Base-by-base conservation (phyloP, 169 alveolate genomes). In the Plasmodium knowlesi region DNA sequence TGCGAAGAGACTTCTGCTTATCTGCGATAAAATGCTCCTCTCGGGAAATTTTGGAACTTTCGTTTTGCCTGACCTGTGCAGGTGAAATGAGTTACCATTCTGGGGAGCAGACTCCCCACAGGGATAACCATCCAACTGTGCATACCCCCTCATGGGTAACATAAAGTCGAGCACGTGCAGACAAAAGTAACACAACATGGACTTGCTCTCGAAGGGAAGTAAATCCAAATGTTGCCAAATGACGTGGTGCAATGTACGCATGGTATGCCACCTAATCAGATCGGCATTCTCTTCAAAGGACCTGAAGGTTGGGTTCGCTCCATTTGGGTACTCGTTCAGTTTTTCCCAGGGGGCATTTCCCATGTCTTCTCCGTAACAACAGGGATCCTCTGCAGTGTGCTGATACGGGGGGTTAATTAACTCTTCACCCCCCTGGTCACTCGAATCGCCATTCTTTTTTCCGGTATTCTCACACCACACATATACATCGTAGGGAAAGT, bases 151-250 rank as follows among this genome's bases (percentile, higher is more conserved):
- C 71, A 79, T 32, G 6, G 90, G 90, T 5, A 4, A 89, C 25
- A 79, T 19, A 14, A 61, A 80, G 30, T 79, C 57, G 16, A 74
- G 83, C 22, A 89, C 50, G 57, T 79, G 72, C 50, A 80, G 22
- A 12, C 78, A 67, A 30, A 89, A 89, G 83, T 80, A 89, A 16
- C 84, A 89, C 25, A 89, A 28, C 50, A 79, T 39, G 46, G 83
- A 89, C 53, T 80, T 89, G 46, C 70, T 37, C 22, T 78, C 84
- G 22, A 89, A 89, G 19, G 50, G 28, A n/a, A 89, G 46, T 25
- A 79, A 12, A 10, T 89, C 83, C 34, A 61, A 43, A 89, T 89
- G 94, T 37, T 89, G 91, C 67, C 12, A 6, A 41, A 89, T 25
- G 16, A 41, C 72, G 19, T 79, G 50, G 73, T 19, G 82, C 34